phyloP scores from a whole-genome alignment of 192 early-diverging fungal genomes.

The Coemansia sp. region DNA sequence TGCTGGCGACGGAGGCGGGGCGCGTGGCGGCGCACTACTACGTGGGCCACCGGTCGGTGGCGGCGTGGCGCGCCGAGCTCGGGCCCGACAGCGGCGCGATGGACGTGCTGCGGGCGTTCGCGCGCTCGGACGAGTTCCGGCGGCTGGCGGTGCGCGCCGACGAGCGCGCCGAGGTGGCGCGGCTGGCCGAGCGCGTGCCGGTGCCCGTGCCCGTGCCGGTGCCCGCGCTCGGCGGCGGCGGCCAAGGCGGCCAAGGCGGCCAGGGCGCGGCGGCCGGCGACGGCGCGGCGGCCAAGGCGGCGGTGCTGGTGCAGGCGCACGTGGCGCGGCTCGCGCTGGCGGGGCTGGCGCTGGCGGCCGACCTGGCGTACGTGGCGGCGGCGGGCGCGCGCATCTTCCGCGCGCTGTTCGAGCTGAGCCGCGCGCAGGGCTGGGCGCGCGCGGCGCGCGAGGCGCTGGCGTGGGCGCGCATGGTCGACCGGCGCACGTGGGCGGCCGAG shows the following conservation, averaged over 20 bases:
- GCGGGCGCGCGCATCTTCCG: constrained; percentile 89
- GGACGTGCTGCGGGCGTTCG: constrained; percentile 87
- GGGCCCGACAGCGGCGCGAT: constrained; percentile 87
- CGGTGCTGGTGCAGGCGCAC: constrained; percentile 89
- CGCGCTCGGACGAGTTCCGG: constrained; percentile 89
- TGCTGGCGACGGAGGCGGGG: constrained; percentile 89
- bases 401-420: constrained; percentile 95
- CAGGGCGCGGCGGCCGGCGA: no score
- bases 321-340: constrained; percentile 92
- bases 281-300: constrained; percentile 94
- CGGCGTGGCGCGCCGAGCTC: constrained; percentile 90
- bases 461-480: constrained; percentile 97
- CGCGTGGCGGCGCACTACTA: constrained; percentile 97
- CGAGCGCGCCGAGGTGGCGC: constrained; percentile 86
- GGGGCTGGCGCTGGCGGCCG: constrained; percentile 94
- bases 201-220: constrained; percentile 95
- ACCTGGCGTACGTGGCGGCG: constrained; percentile 98
- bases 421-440: constrained; percentile 92
- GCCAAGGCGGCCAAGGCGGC: no score
- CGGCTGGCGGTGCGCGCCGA: constrained; percentile 92
- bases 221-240: no score
- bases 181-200: constrained; percentile 89
- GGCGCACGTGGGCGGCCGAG: constrained; percentile 92
- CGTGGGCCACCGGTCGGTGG: constrained; percentile 87
- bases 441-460: constrained; percentile 83